These are phyloP conservation scores for Lyophyllum atratum DNA, from an alignment of 768 basidiomycete species.

Conservation along the genomic window DNA sequence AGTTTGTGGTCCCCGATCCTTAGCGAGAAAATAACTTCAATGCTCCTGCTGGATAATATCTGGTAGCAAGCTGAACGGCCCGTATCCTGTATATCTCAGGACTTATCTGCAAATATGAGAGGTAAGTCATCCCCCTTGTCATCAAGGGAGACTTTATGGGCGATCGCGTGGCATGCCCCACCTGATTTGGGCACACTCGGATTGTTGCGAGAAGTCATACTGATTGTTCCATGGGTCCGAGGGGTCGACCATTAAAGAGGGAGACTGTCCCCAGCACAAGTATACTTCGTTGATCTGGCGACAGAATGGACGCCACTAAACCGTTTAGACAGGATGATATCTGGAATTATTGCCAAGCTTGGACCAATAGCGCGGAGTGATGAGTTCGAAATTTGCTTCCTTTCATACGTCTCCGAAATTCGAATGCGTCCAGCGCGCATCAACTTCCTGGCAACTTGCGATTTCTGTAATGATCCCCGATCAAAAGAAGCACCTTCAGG, in stretches of 20 bases:
- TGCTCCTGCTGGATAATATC: background rate
- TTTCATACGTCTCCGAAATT: background rate
- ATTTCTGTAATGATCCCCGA: constrained; percentile 61
- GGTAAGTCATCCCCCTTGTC: background rate
- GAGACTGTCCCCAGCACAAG: background rate
- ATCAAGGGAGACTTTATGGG: background rate
- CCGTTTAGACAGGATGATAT: constrained; percentile 30
- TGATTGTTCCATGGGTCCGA: constrained; percentile 18
- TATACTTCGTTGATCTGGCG: constrained; percentile 2
- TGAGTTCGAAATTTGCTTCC: constrained; percentile 14
- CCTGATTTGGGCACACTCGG: background rate
- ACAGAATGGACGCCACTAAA: constrained; percentile 32
- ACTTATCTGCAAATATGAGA: background rate
- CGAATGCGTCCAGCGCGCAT: constrained; percentile 11
- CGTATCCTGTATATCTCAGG: too few relatives aligned
- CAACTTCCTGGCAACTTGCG: constrained; percentile 33
- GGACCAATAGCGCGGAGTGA: constrained; percentile 22
- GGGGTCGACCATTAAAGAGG: constrained; percentile 4
- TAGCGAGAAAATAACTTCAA: background rate
- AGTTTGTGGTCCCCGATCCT: background rate
- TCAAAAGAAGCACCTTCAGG: constrained; percentile 50
- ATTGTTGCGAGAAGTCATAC: background rate
- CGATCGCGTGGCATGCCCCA: background rate
- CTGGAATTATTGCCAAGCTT: background rate
- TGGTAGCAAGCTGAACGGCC: background rate